Evolutionary conservation across 1,139 yeast genomes (phyloP).

Genomic region (Blastobotrys persicus): DNA sequence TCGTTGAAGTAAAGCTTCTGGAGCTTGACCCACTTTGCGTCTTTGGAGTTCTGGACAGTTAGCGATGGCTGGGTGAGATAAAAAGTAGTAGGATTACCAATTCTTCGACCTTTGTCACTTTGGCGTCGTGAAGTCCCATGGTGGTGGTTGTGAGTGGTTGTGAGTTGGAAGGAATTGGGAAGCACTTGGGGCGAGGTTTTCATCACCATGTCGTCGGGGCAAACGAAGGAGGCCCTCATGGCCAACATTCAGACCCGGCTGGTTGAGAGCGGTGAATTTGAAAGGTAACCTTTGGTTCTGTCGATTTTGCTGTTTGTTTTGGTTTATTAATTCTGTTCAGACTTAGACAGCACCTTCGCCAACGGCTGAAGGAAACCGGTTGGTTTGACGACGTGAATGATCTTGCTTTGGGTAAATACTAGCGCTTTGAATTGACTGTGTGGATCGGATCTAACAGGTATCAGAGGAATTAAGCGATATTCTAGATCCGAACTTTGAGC

Average conservation of each 20-base stretch:
- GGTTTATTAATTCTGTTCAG: constrained; percentile 18
- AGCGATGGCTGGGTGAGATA: constrained; percentile 1
- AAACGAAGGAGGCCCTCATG: constrained; percentile 15
- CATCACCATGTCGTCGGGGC: not conserved
- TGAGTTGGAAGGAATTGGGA: not conserved
- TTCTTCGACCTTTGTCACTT: constrained; percentile 33
- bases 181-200: too few species aligned
- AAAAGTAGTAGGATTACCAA: constrained; percentile 26
- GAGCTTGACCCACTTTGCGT: constrained; percentile 60
- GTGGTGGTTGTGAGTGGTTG: not conserved
- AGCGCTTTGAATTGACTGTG: not conserved
- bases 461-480: constrained; percentile 42
- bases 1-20: constrained; percentile 58
- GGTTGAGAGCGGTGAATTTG: constrained; percentile 78
- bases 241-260: constrained; percentile 46
- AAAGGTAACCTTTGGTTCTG: constrained; percentile 39
- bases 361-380: constrained; percentile 70
- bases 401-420: constrained; percentile 46
- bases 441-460: not conserved
- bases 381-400: constrained; percentile 79
- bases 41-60: constrained; percentile 33
- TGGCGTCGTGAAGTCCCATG: constrained; percentile 34
- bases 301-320: not conserved
- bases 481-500: constrained; percentile 50
- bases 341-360: constrained; percentile 44